Evolutionary conservation across 176 grass and related monocot genomes (phyloP), one percentile per base, ranked within the genome.

Genomic region (Oryza meridionalis): DNA sequence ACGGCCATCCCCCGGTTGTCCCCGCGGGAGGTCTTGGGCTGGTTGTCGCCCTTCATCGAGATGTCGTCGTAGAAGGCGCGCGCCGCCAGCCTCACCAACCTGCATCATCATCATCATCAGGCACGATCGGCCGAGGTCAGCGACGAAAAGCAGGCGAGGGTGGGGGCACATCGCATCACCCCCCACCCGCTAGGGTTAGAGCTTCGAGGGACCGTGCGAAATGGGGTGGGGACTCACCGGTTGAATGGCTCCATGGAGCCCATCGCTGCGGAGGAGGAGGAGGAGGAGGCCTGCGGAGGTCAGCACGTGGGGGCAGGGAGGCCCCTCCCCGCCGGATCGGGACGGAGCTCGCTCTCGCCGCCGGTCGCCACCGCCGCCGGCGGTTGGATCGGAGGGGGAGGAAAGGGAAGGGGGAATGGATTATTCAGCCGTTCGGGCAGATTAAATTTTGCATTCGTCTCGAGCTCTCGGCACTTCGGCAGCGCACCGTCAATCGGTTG

Each of bases 1-100:
- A 99, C 93, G 61, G 96, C 93, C 91, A 99, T 99, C 40, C 96
- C 96, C 46, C 96, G 87, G 88, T 99, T 99, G 88, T 99, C 96
- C n/a, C 89, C 91, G 17, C 93, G 90, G 76, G 93, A 90, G 33
- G 89, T 87, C 86, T 99, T 99, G 45, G 91, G 84, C 83, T 96
- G 96, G 86, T 90, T 99, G 51, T 94, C 96, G 44, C 96, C 96
- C 80, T 95, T 98, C 83, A 94, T 93, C 16, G 93, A 92, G 65
- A 98, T 90, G 73, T 98, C 91, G 38, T 95, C 96, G 42, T 98
- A 98, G 78, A 98, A 98, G 37, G 96, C 96, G 42, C 93, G 91
- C 46, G 93, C 96, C 21, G 87, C 90, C 69, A 98, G 91, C 86
- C 87, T 90, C 77, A 96, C 96, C 75, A 96, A 72, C 77, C 96